Conservation (phyloP, 768 basidiomycete genomes). For the Tubosaeta sp. region DNA sequence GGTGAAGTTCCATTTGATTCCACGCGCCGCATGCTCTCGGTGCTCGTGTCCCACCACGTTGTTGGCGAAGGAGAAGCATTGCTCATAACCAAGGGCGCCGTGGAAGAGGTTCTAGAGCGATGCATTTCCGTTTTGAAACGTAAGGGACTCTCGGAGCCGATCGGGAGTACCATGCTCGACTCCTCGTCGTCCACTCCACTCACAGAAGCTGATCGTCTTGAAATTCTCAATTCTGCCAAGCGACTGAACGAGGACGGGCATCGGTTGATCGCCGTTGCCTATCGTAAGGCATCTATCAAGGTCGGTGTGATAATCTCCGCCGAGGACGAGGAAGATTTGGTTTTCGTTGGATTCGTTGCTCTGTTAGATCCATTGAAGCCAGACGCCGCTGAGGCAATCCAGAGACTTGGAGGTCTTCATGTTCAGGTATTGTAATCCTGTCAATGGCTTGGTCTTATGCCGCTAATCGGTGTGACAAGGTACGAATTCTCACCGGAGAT, state of each 20-base stretch:
- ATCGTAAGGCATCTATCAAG: conserved; percentile 19
- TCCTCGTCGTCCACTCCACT: conserved; percentile 12
- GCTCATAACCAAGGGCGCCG: conserved; percentile 29
- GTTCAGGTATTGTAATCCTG: conserved; percentile 23
- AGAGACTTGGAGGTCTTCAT: conserved; percentile 23
- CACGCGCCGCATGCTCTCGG: conserved; percentile 32
- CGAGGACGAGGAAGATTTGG: conserved; percentile 27
- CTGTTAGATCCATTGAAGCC: conserved; percentile 30
- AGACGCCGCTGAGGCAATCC: conserved; percentile 29
- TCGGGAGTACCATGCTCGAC: conserved; percentile 13
- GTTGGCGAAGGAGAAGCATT: conserved; percentile 16
- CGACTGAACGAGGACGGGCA: conserved; percentile 30
- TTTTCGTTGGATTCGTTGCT: conserved; percentile 29
- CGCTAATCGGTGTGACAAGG: conserved; percentile 15
- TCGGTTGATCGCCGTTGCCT: conserved; percentile 29
- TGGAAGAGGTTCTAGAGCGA: conserved; percentile 31
- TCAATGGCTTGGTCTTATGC: neutral
- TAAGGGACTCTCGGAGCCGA: conserved; percentile 14
- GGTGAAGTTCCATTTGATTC: conserved; percentile 36
- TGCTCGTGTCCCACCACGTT: conserved; percentile 29
- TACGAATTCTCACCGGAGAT: conserved; percentile 35
- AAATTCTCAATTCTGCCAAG: conserved; percentile 25
- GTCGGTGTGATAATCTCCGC: conserved; percentile 10
- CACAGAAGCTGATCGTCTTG: conserved; percentile 17
- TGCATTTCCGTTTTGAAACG: conserved; percentile 19